Evolutionary conservation across 257 asterid genomes (phyloP).

Genomic region (Solanum verrucosum): DNA sequence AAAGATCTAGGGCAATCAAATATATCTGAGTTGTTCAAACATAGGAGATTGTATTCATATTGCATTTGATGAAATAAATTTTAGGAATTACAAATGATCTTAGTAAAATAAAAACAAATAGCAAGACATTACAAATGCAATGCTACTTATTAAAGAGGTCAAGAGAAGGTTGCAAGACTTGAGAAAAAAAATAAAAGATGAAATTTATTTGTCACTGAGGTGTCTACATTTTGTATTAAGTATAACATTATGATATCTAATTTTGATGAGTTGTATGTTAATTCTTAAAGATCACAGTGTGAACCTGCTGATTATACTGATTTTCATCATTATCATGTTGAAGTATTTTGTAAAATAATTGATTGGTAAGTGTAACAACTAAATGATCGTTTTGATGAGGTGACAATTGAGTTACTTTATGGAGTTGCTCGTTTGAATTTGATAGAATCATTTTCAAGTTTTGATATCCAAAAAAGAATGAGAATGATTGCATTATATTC

Average conservation of each 20-base stretch:
- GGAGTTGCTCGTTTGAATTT: not conserved
- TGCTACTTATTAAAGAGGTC: not conserved
- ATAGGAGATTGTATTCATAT: not conserved
- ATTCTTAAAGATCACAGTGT: not conserved
- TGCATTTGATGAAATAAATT: not conserved
- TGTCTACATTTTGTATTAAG: not conserved
- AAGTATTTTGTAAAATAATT: not conserved
- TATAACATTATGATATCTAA: not conserved
- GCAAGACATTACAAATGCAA: not conserved
- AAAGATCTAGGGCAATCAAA: not conserved
- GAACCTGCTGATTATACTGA: too few relatives aligned
- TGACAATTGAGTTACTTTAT: not conserved
- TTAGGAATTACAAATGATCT: too few relatives aligned
- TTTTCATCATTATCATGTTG: not conserved
- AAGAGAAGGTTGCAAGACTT: not conserved
- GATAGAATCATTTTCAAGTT: not conserved
- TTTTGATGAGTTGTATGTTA: not conserved
- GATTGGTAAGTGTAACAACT: too few relatives aligned
- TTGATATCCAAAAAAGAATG: not conserved
- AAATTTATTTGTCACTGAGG: not conserved
- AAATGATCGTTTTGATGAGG: not conserved
- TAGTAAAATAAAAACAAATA: too few relatives aligned
- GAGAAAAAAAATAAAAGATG: not conserved
- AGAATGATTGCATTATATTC: not conserved
- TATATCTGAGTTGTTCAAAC: not conserved